A percentile compares a stretch with the other conserved stretches of the same genome.
Conservation (phyloP, 345 rosid genomes). For the Sonneratia caseolaris region DNA sequence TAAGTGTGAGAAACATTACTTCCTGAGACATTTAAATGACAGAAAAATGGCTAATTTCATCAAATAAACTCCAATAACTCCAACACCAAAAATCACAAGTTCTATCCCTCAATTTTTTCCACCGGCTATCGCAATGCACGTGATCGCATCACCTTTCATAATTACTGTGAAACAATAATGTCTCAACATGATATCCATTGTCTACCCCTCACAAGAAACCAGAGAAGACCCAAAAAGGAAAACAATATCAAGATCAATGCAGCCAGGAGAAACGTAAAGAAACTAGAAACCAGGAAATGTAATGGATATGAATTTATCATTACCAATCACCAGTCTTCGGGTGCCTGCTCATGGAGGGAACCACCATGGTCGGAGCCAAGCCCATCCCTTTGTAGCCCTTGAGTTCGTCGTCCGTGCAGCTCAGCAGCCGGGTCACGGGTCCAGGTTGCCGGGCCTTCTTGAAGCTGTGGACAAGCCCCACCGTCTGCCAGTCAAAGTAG, state of each 20-base stretch:
- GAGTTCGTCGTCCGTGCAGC: conserved; percentile 86
- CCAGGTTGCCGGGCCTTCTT: conserved; percentile 83
- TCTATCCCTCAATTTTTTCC: neutral
- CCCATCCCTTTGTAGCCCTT: conserved; percentile 73
- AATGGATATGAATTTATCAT: neutral
- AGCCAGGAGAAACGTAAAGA: neutral
- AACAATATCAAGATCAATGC: neutral
- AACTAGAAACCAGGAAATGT: neutral
- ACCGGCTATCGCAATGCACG: neutral
- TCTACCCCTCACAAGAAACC: neutral
- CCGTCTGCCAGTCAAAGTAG: conserved; percentile 98
- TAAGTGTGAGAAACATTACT: neutral
- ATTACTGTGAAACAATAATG: neutral
- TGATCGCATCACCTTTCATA: neutral
- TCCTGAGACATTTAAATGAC: neutral
- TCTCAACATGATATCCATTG: neutral
- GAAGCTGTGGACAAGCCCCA: conserved; percentile 88
- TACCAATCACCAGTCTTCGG: conserved; percentile 94
- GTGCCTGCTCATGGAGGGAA: conserved; percentile 91
- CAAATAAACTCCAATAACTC: neutral
- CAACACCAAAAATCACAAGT: neutral
- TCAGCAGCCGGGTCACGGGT: conserved; percentile 77
- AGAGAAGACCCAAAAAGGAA: neutral
- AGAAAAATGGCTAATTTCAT: neutral
- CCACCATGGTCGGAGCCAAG: conserved; percentile 79